A percentile compares a stretch with the other conserved stretches of the same genome.
These are phyloP conservation scores for Phytophthora pistaciae DNA, from an alignment of 352 stramenopile genomes.

Conservation along the genomic window DNA sequence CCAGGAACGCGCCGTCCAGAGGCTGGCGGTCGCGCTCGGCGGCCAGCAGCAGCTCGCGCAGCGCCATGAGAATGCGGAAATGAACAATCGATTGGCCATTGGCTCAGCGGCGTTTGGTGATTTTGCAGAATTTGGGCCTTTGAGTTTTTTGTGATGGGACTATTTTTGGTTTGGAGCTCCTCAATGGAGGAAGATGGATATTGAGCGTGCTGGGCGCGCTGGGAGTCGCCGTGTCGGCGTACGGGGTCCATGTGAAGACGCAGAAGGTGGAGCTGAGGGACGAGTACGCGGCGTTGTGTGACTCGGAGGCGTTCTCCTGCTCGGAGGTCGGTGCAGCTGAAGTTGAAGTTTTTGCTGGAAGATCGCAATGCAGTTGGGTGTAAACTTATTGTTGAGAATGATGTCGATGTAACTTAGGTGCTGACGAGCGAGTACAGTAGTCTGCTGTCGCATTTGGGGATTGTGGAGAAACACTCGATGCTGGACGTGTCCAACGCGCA, in stretches of 20 bases:
- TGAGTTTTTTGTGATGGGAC: not conserved
- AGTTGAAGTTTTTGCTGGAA: not conserved
- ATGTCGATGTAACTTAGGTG: conserved; percentile 41
- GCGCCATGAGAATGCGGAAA: conserved; percentile 9
- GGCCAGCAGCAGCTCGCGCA: conserved; percentile 78
- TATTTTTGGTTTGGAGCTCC: not conserved
- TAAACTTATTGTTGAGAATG: not conserved
- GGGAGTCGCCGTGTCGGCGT: conserved; percentile 40
- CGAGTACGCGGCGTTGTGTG: conserved; percentile 63
- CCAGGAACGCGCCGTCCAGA: conserved; percentile 61
- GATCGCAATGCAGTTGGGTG: not conserved
- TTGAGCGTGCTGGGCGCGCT: conserved; percentile 34
- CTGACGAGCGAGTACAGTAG: conserved; percentile 67
- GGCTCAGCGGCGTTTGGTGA: no score
- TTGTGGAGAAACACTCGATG: conserved; percentile 50
- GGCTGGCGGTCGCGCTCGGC: conserved; percentile 65
- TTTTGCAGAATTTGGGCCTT: no score
- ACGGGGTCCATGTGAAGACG: conserved; percentile 59
- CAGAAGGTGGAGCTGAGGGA: conserved; percentile 47
- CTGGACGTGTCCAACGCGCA: conserved; percentile 62
- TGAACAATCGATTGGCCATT: no score
- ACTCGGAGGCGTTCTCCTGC: conserved; percentile 63
- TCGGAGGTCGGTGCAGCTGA: conserved; percentile 43
- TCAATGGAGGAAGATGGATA: no score
- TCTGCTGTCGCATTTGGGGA: conserved; percentile 48